These are phyloP conservation scores for Stentor roeselii DNA, from an alignment of 73 alveolate species.

Conservation along the genomic window DNA sequence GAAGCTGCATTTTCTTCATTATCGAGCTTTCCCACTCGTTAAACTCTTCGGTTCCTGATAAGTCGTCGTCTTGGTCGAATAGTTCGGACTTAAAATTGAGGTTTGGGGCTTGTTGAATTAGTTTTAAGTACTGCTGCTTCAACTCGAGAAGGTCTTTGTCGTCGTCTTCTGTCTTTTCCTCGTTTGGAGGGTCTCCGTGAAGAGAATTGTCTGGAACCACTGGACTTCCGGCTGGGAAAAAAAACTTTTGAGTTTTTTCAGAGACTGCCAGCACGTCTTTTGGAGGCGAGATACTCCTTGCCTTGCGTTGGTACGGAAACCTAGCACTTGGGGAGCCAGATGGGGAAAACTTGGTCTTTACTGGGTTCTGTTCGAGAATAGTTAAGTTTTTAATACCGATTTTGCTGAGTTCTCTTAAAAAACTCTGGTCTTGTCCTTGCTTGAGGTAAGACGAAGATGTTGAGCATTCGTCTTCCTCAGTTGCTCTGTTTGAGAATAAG, in stretches of 20 bases:
- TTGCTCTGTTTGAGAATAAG: neutral
- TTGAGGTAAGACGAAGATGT: neutral
- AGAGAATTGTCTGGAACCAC: neutral
- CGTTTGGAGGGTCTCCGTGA: neutral
- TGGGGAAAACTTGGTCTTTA: neutral
- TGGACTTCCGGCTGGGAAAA: slow-evolving; percentile 7
- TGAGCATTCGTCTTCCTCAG: neutral
- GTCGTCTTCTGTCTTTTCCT: neutral
- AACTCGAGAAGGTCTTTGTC: neutral
- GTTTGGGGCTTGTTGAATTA: neutral
- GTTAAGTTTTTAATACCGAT: neutral
- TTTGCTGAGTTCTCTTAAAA: neutral
- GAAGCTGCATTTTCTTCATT: neutral
- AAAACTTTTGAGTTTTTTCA: neutral
- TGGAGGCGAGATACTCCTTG: neutral
- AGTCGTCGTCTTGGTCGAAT: neutral
- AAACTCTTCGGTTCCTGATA: neutral
- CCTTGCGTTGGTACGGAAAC: neutral
- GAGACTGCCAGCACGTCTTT: neutral
- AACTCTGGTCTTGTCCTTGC: neutral
- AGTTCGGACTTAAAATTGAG: neutral
- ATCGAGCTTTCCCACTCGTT: slow-evolving; percentile 1
- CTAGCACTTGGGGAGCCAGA: neutral
- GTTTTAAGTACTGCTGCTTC: neutral
- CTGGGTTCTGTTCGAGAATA: neutral